A percentile compares a stretch with the other conserved stretches of the same genome.
These are phyloP conservation scores for Sanghuangporus baumii DNA, from an alignment of 1,284 basidiomycete genomes.

Conservation along the genomic window DNA sequence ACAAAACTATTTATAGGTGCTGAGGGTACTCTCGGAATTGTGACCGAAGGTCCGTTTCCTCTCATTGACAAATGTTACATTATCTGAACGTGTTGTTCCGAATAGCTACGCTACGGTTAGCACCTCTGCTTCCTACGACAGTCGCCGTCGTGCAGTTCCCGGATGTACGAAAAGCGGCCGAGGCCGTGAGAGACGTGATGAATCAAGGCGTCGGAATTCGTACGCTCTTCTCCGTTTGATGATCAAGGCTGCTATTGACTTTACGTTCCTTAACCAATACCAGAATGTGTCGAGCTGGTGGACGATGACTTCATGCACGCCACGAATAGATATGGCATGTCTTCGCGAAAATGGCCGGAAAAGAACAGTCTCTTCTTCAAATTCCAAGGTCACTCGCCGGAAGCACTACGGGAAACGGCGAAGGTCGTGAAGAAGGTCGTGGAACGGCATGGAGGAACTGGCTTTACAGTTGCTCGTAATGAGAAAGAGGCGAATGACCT, in stretches of 20 bases:
- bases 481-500: conserved; percentile 70
- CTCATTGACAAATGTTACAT: not conserved
- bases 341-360: conserved; percentile 56
- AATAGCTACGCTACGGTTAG: conserved; percentile 73
- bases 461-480: conserved; percentile 64
- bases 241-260: not conserved
- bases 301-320: conserved; percentile 68
- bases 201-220: conserved; percentile 70
- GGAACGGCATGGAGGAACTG: conserved; percentile 60
- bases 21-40: conserved; percentile 90
- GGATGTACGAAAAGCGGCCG: conserved; percentile 57
- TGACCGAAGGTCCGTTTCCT: conserved; percentile 67
- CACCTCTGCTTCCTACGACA: conserved; percentile 74
- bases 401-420: conserved; percentile 60
- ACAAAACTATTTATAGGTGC: conserved; percentile 93
- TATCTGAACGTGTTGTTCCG: not conserved
- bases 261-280: not conserved
- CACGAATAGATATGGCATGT: conserved; percentile 60
- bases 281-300: conserved; percentile 75
- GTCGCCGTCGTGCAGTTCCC: conserved; percentile 70
- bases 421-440: conserved; percentile 52
- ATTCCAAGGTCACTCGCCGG: conserved; percentile 67
- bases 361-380: conserved; percentile 84
- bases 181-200: conserved; percentile 71
- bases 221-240: conserved; percentile 28